phyloP scores from a whole-genome alignment of 441 rosid genomes.

The Gossypium aridum region DNA sequence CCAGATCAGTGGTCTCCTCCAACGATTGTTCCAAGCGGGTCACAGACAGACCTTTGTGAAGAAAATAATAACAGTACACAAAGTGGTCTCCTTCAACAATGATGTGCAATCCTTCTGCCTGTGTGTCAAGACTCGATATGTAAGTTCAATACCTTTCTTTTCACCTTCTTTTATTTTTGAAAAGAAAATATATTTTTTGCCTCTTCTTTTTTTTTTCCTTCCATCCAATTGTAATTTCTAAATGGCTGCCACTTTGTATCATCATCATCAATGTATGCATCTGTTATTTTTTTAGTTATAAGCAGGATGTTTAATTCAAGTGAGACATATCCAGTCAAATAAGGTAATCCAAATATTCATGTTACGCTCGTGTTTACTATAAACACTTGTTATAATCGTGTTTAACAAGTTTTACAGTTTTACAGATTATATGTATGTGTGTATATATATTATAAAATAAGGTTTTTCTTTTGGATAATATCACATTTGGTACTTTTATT shows the following conservation, averaged over 20 bases:
- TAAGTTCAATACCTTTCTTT: constrained; percentile 6
- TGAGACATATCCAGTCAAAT: not conserved
- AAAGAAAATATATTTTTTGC: not conserved
- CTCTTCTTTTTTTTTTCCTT: not conserved
- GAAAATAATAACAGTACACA: constrained; percentile 22
- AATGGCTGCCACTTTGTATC: not conserved
- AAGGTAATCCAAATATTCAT: not conserved
- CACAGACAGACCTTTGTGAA: constrained; percentile 40
- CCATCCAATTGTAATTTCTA: constrained; percentile 1
- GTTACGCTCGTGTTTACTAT: not conserved
- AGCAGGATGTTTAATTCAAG: not conserved
- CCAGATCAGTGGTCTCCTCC: constrained; percentile 74
- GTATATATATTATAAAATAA: too few species aligned
- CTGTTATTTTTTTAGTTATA: not conserved
- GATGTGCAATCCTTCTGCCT: constrained; percentile 6
- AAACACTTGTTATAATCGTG: too few species aligned
- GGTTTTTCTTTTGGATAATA: too few species aligned
- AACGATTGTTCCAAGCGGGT: constrained; percentile 28
- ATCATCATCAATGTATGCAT: not conserved
- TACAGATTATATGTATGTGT: too few species aligned
- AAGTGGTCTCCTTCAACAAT: constrained; percentile 17
- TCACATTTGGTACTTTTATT: too few species aligned
- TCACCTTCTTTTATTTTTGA: not conserved
- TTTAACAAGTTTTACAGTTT: too few species aligned
- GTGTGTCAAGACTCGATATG: constrained; percentile 18